Evolutionary conservation across 176 grass and related monocot species (phyloP).

Genomic region (Aechmea fasciata): DNA sequence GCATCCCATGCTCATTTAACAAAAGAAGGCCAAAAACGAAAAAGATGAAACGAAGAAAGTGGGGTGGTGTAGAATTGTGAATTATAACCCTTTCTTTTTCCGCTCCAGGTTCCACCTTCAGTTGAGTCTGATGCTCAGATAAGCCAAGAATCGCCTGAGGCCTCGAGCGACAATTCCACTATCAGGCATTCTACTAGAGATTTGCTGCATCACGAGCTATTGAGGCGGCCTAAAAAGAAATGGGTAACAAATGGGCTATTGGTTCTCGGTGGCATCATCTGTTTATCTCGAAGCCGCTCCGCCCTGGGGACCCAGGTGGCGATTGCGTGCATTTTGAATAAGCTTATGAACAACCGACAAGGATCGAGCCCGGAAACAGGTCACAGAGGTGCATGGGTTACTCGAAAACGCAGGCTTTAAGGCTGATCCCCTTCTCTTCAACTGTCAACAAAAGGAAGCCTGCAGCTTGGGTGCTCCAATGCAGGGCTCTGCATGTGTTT

Average conservation of each 20-base stretch:
- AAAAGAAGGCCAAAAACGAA: too few relatives aligned
- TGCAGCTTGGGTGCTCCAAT: not conserved
- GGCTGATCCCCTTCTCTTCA: too few relatives aligned
- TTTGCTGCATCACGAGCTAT: constrained; percentile 20
- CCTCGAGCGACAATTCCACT: not conserved
- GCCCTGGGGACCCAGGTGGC: constrained; percentile 68
- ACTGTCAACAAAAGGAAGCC: constrained; percentile 2
- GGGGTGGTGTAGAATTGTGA: not conserved
- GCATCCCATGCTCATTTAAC: too few relatives aligned
- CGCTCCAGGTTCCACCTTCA: constrained; percentile 25
- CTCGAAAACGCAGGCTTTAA: too few relatives aligned
- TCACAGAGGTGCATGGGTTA: too few relatives aligned
- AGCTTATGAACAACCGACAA: constrained; percentile 20
- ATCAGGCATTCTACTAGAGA: constrained; percentile 17
- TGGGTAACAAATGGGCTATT: constrained; percentile 60
- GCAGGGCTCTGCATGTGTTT: too few relatives aligned
- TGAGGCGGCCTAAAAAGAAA: constrained; percentile 33
- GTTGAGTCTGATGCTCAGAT: constrained; percentile 8
- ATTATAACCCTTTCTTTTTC: not conserved
- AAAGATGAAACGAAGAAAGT: not conserved
- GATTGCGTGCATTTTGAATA: constrained; percentile 72
- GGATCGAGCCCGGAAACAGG: not conserved
- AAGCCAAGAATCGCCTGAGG: constrained; percentile 2
- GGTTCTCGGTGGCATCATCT: constrained; percentile 61
- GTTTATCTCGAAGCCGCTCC: constrained; percentile 58